Evolutionary conservation across 805 yeast genomes (phyloP), one percentile per base, ranked within the genome.

Genomic region (Candida golubevii): DNA sequence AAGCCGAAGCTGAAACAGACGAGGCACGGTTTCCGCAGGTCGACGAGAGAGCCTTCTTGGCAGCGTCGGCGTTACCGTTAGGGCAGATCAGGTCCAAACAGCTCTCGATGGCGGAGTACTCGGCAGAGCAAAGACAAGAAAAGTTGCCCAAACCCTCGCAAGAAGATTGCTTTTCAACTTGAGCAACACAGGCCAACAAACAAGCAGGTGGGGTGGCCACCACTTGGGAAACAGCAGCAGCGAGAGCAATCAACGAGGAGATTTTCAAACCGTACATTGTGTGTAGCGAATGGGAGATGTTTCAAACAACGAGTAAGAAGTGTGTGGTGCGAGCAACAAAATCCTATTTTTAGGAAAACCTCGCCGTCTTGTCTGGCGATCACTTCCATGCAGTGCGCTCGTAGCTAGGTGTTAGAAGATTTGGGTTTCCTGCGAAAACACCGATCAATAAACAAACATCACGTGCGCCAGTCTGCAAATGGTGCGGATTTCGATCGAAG

Each of bases 191-290:
- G 34, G 96, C 95, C 63, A 89, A 74, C 54, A 89, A 69, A 74
- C 96, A 89, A 33, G 97, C 96, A 48, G 97, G 96, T 41, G 96
- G 93, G 44, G 91, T 74, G 43, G 86, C 83, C 37, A 80, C 77
- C 28, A 75, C 74, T 29, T 72, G 58, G 23, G 77, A 68, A 45
- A 72, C 55, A 48, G 66, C 62, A 28, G 75, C 63, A 41, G 75
- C 71, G 46, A 72, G 54, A 26, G 65, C 65, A 39, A 49, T 39
- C 40, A 54, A 41, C 13, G 48, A 47, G 26, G 56, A 50, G 36
- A 52, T 31, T 32, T 50, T 52, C 36, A 48, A 46, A 14, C 51
- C 51, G 47, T 43, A 42, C 54, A 50, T 50, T 30, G 9, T 36
- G 38, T 23, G 18, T 8, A 35, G 8, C 23, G 35, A 33, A 14